Evolutionary conservation across 805 yeast species (phyloP), one percentile per base, ranked within the genome.

Genomic region (Pichia eremophila): DNA sequence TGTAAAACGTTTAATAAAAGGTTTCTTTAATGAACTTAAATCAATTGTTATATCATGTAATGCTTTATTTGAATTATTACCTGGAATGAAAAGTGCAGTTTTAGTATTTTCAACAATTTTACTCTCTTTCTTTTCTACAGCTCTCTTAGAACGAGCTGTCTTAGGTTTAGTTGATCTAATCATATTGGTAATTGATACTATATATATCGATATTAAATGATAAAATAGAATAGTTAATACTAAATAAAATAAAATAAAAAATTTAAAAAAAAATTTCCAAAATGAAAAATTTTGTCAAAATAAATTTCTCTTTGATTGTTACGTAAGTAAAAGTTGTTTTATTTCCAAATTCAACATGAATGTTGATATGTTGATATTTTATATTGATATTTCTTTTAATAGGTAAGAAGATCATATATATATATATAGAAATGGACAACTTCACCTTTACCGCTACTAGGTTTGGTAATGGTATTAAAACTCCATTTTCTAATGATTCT

Each of bases 111-210:
- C 99, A 9, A 84, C 84, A 42, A 88, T 66, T 68, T 89, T 91
- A 46, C 97, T 79, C 59, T 89, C 96, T 58, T 80, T 83, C 59
- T 85, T 84, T 53, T 89, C 95, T 54, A 90, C 64, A 8, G 96
- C 98, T 67, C 99, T 81, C 71, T 93, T 93, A 47, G 96, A 79
- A 62, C 98, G 88, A 46, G 96, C 96, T 62, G 83, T 93, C 70
- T 89, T 90, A 36, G 99, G 98, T 57, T 88, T 83, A 41, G 83
- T 71, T 41, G 74, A 64, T 74, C 76, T 67, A 51, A 67, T 67
- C 71, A 67, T 67, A 28, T 27, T 22, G 25, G 4, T 22, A 22
- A 22, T 22, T 22, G 25, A n/a, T n/a, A n/a, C n/a, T n/a, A n/a
- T n/a, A n/a, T n/a, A n/a, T n/a, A n/a, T n/a, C n/a, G n/a, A n/a